Evolutionary conservation across 2,329 filamentous ascomycete genomes (phyloP).

Genomic region (Westerdykella ornata): DNA sequence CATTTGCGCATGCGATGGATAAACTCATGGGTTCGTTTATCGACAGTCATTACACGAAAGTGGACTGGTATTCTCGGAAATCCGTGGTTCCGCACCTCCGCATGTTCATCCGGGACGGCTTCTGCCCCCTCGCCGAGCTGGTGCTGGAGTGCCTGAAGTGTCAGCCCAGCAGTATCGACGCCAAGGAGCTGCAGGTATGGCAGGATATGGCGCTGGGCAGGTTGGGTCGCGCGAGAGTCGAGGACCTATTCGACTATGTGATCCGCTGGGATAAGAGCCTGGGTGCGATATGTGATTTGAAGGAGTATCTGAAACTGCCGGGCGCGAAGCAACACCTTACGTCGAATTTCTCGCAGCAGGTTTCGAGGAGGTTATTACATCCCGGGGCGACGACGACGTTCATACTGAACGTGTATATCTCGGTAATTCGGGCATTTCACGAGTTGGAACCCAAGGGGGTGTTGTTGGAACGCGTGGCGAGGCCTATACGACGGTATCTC

Average conservation of each 20-base stretch:
- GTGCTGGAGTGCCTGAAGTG: conserved; percentile 45
- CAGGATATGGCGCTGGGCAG: conserved; percentile 63
- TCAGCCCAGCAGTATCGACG: conserved; percentile 21
- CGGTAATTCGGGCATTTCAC: conserved; percentile 71
- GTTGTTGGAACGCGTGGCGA: conserved; percentile 65
- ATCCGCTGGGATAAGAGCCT: conserved; percentile 65
- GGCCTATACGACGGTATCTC: conserved; percentile 66
- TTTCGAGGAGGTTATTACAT: conserved; percentile 63
- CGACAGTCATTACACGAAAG: conserved; percentile 52
- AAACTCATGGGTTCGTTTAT: conserved; percentile 59
- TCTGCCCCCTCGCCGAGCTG: conserved; percentile 58
- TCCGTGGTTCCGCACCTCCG: conserved; percentile 55
- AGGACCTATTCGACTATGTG: conserved; percentile 72
- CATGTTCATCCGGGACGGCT: conserved; percentile 62
- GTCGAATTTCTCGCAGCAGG: conserved; percentile 58
- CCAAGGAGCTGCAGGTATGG: conserved; percentile 56
- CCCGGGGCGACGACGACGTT: conserved; percentile 69
- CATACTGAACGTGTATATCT: conserved; percentile 70
- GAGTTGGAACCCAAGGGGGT: conserved; percentile 71
- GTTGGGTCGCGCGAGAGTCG: conserved; percentile 61
- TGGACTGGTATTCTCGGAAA: conserved; percentile 52
- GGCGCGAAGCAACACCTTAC: conserved; percentile 64
- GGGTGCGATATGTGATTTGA: conserved; percentile 67
- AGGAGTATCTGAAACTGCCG: conserved; percentile 54
- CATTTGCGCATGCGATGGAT: conserved; percentile 67